Percentiles rank a stretch among this genome's conserved stretches.
These are phyloP conservation scores for Hypoxylon sp. DNA, from an alignment of 2,329 filamentous ascomycete genomes.

Conservation along the genomic window DNA sequence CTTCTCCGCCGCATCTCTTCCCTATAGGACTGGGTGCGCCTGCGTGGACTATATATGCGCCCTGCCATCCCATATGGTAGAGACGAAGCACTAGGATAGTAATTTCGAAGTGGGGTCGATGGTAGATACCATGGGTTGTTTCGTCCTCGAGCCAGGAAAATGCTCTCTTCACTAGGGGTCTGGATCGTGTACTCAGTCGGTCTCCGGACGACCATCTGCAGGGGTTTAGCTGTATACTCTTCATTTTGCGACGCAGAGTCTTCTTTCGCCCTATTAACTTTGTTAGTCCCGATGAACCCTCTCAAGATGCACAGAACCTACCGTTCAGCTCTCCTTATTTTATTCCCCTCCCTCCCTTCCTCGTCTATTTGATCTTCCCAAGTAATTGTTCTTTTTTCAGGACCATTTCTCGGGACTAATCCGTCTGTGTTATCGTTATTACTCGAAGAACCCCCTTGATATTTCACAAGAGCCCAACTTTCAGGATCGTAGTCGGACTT, in stretches of 20 bases:
- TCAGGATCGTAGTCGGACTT: neutral
- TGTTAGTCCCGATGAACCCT: neutral
- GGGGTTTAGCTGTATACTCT: neutral
- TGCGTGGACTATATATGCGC: neutral
- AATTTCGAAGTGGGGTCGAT: neutral
- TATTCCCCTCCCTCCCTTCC: neutral
- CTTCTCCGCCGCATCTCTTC: neutral
- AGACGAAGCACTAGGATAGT: neutral
- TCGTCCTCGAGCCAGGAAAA: neutral
- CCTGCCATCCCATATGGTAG: neutral
- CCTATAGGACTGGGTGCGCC: neutral
- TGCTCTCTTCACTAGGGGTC: neutral
- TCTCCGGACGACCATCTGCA: slow-evolving; percentile 1
- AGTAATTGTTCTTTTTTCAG: slow-evolving; percentile 4
- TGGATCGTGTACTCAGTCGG: neutral
- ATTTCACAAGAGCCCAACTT: slow-evolving; percentile 4
- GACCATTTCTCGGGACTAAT: neutral
- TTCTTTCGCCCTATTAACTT: neutral
- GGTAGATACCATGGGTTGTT: neutral
- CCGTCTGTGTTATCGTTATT: neutral
- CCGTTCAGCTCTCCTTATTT: neutral
- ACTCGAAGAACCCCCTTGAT: neutral
- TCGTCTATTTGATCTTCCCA: slow-evolving; percentile 1
- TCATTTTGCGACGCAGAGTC: neutral
- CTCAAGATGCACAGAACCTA: neutral